These are phyloP conservation scores for Cyberlindnera veronae DNA, from an alignment of 805 yeast species.

Conservation along the genomic window DNA sequence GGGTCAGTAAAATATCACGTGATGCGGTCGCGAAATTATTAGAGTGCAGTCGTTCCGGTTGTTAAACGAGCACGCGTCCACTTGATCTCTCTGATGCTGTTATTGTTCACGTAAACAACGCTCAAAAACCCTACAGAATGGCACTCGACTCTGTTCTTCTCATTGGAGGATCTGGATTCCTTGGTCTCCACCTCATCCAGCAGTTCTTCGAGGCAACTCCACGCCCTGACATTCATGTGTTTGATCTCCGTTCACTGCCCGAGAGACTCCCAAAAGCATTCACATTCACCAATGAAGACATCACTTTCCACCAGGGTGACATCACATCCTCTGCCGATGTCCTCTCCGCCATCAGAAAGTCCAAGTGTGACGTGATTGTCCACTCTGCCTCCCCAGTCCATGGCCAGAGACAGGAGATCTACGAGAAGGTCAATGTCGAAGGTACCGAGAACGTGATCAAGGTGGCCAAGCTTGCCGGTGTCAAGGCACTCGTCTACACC, in stretches of 20 bases:
- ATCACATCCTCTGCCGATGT: conserved; percentile 74
- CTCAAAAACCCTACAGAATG: too few species aligned
- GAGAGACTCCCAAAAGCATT: conserved; percentile 65
- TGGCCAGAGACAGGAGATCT: conserved; percentile 76
- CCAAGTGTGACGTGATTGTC: conserved; percentile 72
- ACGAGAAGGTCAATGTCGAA: conserved; percentile 83
- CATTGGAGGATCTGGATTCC: conserved; percentile 94
- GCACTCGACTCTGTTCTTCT: conserved; percentile 52
- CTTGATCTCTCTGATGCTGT: too few species aligned
- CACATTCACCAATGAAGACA: conserved; percentile 59
- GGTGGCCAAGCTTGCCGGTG: conserved; percentile 49
- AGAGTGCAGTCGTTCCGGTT: too few species aligned
- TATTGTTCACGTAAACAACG: too few species aligned
- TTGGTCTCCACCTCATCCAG: conserved; percentile 87
- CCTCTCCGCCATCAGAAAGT: conserved; percentile 50
- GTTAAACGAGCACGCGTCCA: too few species aligned
- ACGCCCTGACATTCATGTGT: conserved; percentile 73
- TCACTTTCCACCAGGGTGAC: conserved; percentile 76
- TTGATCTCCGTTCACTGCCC: conserved; percentile 89
- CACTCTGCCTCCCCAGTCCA: conserved; percentile 98
- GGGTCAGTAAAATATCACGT: too few species aligned
- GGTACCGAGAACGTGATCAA: conserved; percentile 79
- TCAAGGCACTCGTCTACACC: conserved; percentile 80
- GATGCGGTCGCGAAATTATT: too few species aligned
- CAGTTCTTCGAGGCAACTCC: conserved; percentile 69